Evolutionary conservation across 495 filamentous ascomycete genomes (phyloP).

Genomic region (Penicillium robsamsonii): DNA sequence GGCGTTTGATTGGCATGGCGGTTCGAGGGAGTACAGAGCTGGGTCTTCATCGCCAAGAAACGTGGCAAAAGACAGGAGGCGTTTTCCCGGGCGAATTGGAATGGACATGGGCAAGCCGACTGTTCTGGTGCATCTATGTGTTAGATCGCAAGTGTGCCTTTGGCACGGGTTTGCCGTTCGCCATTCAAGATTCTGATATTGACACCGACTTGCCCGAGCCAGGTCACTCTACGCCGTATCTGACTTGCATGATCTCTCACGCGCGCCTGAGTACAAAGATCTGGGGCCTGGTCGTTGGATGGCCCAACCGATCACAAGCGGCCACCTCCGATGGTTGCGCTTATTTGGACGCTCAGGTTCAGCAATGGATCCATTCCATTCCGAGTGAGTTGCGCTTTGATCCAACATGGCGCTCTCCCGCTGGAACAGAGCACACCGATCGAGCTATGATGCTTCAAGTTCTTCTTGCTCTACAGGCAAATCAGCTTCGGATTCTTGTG

Average conservation of each 20-base stretch:
- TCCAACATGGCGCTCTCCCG: slow-evolving; percentile 29
- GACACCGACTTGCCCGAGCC: slow-evolving; percentile 73
- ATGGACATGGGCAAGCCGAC: slow-evolving; percentile 58
- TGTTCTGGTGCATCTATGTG: slow-evolving; percentile 83
- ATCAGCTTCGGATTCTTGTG: slow-evolving; percentile 77
- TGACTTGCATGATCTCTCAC: slow-evolving; percentile 61
- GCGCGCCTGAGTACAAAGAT: slow-evolving; percentile 71
- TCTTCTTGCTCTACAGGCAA: slow-evolving; percentile 63
- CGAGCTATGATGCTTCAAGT: slow-evolving; percentile 44
- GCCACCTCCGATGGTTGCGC: slow-evolving; percentile 62
- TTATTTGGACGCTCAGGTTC: slow-evolving; percentile 69
- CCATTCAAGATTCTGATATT: slow-evolving; percentile 76
- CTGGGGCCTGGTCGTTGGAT: slow-evolving; percentile 58
- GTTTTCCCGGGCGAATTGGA: slow-evolving; percentile 57
- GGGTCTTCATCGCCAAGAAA: slow-evolving; percentile 73
- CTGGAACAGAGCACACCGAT: slow-evolving; percentile 32
- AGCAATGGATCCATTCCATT: slow-evolving; percentile 69
- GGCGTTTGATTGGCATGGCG: slow-evolving; percentile 72
- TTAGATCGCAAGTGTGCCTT: slow-evolving; percentile 81
- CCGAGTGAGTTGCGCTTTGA: slow-evolving; percentile 56
- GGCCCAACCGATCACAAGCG: slow-evolving; percentile 44
- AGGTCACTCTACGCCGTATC: slow-evolving; percentile 36
- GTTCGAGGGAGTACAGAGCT: slow-evolving; percentile 71
- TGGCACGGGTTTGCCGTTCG: slow-evolving; percentile 74
- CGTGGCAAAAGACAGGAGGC: slow-evolving; percentile 57